A percentile compares a stretch with the other conserved stretches of the same genome.
phyloP scores from a whole-genome alignment of 345 rosid genomes.

The Citrus inodora region DNA sequence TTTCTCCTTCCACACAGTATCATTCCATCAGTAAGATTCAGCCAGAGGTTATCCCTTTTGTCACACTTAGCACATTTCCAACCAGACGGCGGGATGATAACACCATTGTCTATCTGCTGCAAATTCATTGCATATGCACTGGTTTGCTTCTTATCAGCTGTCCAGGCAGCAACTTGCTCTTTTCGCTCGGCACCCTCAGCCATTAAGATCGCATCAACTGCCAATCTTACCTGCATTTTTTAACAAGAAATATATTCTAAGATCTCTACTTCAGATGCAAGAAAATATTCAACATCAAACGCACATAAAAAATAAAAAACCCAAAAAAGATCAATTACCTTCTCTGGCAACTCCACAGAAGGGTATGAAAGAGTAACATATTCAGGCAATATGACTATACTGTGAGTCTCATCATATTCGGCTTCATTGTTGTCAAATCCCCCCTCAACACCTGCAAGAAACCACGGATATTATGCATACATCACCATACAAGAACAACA shows the following conservation, averaged over 20 bases:
- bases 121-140: constrained; percentile 74
- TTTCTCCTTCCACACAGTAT: constrained; percentile 95
- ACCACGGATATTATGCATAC: constrained; percentile 2
- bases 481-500: not conserved
- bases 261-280: not conserved
- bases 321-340: constrained; percentile 46
- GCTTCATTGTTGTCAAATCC: constrained; percentile 89
- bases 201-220: constrained; percentile 75
- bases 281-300: not conserved
- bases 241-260: not conserved
- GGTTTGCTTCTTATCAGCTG: constrained; percentile 76
- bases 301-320: not conserved
- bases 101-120: constrained; percentile 74
- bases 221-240: constrained; percentile 71
- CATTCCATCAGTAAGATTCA: constrained; percentile 96
- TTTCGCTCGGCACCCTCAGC: constrained; percentile 88
- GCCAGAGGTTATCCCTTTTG: constrained; percentile 88
- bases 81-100: constrained; percentile 79
- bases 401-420: constrained; percentile 73
- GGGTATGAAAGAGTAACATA: constrained; percentile 75
- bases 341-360: constrained; percentile 93
- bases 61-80: constrained; percentile 95
- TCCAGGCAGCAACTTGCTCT: constrained; percentile 94
- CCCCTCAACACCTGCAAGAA: constrained; percentile 73
- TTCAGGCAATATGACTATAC: constrained; percentile 72